These are phyloP conservation scores for Boletus patriciae DNA, from an alignment of 768 basidiomycete species.

Conservation along the genomic window DNA sequence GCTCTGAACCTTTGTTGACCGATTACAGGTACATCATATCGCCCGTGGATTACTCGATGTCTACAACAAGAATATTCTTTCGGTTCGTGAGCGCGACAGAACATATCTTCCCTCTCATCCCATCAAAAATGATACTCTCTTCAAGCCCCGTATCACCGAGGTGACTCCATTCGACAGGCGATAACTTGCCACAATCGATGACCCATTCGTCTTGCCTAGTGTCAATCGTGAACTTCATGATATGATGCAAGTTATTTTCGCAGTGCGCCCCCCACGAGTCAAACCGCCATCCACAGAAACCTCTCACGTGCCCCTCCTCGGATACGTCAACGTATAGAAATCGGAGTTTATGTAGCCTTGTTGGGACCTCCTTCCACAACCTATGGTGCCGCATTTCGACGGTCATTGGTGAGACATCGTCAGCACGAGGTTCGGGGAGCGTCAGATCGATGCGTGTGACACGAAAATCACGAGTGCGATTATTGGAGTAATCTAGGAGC, in stretches of 20 bases:
- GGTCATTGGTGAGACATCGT: background rate
- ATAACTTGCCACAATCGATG: background rate
- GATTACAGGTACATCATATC: too few relatives aligned
- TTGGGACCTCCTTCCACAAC: background rate
- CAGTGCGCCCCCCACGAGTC: too few relatives aligned
- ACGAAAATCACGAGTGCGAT: fast-evolving
- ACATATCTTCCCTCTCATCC: background rate
- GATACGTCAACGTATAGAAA: background rate
- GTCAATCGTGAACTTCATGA: constrained; percentile 9
- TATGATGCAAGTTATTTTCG: background rate
- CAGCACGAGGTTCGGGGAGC: background rate
- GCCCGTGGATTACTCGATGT: background rate
- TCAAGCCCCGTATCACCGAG: too few relatives aligned
- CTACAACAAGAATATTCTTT: background rate
- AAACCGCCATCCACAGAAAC: background rate
- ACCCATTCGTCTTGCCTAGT: background rate
- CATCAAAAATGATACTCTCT: background rate
- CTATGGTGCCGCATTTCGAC: background rate
- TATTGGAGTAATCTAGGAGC: background rate
- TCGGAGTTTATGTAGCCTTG: background rate
- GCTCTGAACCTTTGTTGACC: background rate
- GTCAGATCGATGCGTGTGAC: background rate
- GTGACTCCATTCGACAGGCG: background rate
- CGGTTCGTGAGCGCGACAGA: background rate
- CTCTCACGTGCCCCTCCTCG: background rate